Percentiles rank a stretch among this genome's conserved stretches.
phyloP scores from a whole-genome alignment of 2,329 filamentous ascomycete genomes.

The Trichoderma koningii region DNA sequence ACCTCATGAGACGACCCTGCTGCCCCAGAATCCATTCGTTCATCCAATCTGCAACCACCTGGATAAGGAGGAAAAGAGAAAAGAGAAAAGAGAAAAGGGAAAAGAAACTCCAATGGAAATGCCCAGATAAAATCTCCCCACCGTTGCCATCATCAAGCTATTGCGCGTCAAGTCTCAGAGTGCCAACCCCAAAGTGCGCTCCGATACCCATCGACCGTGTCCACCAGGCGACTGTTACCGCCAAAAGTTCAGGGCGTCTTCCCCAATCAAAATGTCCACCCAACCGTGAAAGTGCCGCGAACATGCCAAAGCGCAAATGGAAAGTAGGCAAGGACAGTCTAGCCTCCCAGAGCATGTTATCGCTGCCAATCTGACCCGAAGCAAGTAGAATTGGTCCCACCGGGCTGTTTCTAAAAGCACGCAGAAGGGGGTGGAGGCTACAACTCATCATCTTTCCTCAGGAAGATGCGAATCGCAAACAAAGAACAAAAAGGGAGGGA shows the following conservation, averaged over 20 bases:
- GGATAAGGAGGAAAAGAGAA: neutral
- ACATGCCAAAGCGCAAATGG: neutral
- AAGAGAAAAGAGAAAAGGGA: no score
- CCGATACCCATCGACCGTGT: neutral
- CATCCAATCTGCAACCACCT: neutral
- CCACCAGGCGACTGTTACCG: constrained; percentile 1
- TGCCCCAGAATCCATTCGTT: neutral
- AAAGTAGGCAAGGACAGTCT: neutral
- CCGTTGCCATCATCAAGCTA: neutral
- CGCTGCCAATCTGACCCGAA: no score
- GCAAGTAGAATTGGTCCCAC: no score
- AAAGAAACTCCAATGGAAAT: constrained; percentile 9
- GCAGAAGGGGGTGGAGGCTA: neutral
- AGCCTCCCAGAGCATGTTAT: no score
- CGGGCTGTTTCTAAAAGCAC: no score
- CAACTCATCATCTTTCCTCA: neutral
- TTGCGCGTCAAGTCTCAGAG: constrained; percentile 6
- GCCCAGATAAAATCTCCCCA: neutral
- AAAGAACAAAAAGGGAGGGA: no score
- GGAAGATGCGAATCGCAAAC: constrained; percentile 2
- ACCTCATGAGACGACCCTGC: neutral
- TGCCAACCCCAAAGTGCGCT: constrained; percentile 1
- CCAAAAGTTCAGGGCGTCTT: neutral
- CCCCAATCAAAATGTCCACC: neutral
- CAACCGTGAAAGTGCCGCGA: neutral